Base-by-base conservation (phyloP, 306 rosid genomes). In the Mucuna pruriens region DNA sequence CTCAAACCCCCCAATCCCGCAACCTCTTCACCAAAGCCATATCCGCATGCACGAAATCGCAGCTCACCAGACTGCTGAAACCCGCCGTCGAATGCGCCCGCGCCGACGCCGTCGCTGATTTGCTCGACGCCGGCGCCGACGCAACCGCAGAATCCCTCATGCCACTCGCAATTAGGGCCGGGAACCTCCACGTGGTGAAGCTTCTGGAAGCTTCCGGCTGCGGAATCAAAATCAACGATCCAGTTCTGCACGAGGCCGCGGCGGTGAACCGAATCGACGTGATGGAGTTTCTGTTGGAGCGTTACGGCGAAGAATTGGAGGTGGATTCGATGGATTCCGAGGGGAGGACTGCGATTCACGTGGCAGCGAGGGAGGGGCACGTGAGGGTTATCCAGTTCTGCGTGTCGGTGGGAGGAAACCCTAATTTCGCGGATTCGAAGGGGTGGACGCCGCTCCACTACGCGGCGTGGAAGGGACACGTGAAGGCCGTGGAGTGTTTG, bases 361-460 rank as follows among this genome's bases (percentile, higher is more conserved):
- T 83, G 58, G 91, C 93, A 10, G 97, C 94, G 61, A 80, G 71
- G 9, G 80, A 63, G 36, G 96, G 93, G 48, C 89, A 88, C 75
- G 86, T 76, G 9, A 85, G 80, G 54, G 77, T 61, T 67, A 82
- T 95, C 57, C 52, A 83, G 20, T 86, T 75, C 38, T 82, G 86
- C 45, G 54, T 90, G 33, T 82, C 92, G 5, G 51, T 66, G 11
- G 98, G 97, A 7, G 97, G 87, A 12, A 72, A 85, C 78, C 87
- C 83, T 12, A 88, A 91, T 16, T 61, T 44, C 1, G 65, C 19
- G 2, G 99, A 95, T 71, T 3, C 4, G 0, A 67, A 36, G 2
- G 92, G 91, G 17, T 85, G 89, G 92, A 91, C 89, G 9, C 92
- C 99, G 9, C 91, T 95, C 1, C 99, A 93, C 23, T 81, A 38